Conservation (phyloP, 345 rosid genomes). For the Ceriops tagal region DNA sequence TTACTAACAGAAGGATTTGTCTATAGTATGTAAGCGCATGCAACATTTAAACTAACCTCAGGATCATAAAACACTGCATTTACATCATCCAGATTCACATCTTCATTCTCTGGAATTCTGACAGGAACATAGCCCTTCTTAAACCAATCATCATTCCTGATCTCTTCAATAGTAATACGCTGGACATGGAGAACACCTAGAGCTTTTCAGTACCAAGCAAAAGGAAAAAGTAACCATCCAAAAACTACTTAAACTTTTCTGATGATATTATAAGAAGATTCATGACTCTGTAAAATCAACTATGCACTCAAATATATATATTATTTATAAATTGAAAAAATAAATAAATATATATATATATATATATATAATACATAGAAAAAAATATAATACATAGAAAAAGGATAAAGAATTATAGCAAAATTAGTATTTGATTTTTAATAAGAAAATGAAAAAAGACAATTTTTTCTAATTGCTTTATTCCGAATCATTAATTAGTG, state of each 20-base stretch:
- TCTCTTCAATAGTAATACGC: slow-evolving; percentile 80
- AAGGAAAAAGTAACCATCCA: slow-evolving; percentile 1
- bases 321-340: no score
- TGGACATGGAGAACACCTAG: slow-evolving; percentile 30
- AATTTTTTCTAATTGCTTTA: no score
- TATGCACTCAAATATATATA: no score
- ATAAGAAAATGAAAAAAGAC: no score
- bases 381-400: no score
- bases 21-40: background rate
- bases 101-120: slow-evolving; percentile 71
- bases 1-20: background rate
- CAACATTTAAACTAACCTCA: slow-evolving; percentile 48
- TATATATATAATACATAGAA: no score
- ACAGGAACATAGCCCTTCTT: slow-evolving; percentile 60
- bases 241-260: slow-evolving; percentile 1
- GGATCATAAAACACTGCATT: slow-evolving; percentile 88
- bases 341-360: no score
- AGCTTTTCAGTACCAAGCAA: slow-evolving; percentile 13
- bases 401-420: no score
- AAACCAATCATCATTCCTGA: slow-evolving; percentile 83
- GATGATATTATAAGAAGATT: background rate
- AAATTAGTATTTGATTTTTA: no score
- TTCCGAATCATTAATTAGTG: no score
- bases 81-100: slow-evolving; percentile 89
- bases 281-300: no score